Evolutionary conservation across 371 early-diverging fungal genomes (phyloP).

Genomic region (Mucor plumbeus): DNA sequence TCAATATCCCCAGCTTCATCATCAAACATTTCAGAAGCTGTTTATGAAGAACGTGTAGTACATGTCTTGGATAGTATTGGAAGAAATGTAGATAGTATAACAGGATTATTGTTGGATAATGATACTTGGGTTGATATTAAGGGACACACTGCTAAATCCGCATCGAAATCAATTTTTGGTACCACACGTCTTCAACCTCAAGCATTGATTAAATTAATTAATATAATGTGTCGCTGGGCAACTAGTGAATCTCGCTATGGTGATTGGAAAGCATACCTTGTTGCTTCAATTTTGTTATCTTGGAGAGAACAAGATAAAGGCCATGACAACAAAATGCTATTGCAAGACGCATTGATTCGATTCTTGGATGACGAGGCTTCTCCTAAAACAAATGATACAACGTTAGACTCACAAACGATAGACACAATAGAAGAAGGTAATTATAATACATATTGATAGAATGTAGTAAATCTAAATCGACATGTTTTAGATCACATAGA

Average conservation of each 20-base stretch:
- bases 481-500: not conserved
- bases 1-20: not conserved
- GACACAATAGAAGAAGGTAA: constrained; percentile 19
- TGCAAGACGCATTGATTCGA: constrained; percentile 53
- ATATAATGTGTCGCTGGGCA: constrained; percentile 65
- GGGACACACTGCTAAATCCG: constrained; percentile 42
- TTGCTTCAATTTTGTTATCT: constrained; percentile 52
- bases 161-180: constrained; percentile 38
- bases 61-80: constrained; percentile 49
- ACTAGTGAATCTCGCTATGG: constrained; percentile 58
- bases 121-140: constrained; percentile 43
- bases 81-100: constrained; percentile 37
- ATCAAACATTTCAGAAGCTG: constrained; percentile 9
- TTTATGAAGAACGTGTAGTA: constrained; percentile 46
- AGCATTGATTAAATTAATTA: constrained; percentile 24
- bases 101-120: constrained; percentile 36
- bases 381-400: not conserved
- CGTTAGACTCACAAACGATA: not conserved
- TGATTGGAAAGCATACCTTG: constrained; percentile 64
- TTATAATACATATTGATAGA: not conserved
- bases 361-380: constrained; percentile 44
- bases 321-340: constrained; percentile 23
- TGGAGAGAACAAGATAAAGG: constrained; percentile 52
- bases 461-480: not conserved
- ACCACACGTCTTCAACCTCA: constrained; percentile 16